Evolutionary conservation across 805 yeast genomes (phyloP), one percentile per base, ranked within the genome.

Genomic region (Wickerhamiella kurtzmanii): DNA sequence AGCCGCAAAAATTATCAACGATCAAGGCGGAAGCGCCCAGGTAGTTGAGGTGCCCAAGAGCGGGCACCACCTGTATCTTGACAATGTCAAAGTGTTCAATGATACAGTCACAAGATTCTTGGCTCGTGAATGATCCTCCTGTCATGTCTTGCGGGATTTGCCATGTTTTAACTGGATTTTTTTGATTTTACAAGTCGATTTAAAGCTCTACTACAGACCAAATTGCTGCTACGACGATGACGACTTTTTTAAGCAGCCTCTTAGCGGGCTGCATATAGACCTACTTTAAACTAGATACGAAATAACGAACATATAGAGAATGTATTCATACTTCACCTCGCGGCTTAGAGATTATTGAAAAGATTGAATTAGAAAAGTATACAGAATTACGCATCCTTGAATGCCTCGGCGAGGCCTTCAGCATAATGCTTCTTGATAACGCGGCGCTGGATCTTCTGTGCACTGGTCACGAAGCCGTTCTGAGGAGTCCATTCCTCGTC

Each of bases 401-500:
- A 88, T 35, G 85, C 74, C 50, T 68, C 69, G 51, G 82, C 83
- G 57, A 92, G 83, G 43, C 72, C 75, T 35, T 72, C 72, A 64
- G 79, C 65, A 61, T 80, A 82, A 50, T 79, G 75, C 28, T 72
- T 76, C 56, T 85, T 68, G 60, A 92, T 92, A 71, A 82, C 82
- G 72, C 75, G 83, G 72, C 98, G 82, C 72, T 89, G 96, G 60
- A 92, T 74, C 69, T 92, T 92, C 68, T 88, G 96, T 21, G 98
- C 98, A 49, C 94, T 79, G 15, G 97, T 87, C 48, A 89, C 94
- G 55, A 70, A 85, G 0, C 96, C 97, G 61, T 78, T 84, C 66
- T 86, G 92, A 39, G 98, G 97, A 37, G 97, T 92, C 97, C 98
- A 92, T 70, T 92, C 98, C 45, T 79, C 89, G 54, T 84, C 88